Evolutionary conservation across 2,329 filamentous ascomycete genomes (phyloP), one percentile per base, ranked within the genome.

Genomic region (Colletotrichum gloeosporioides): DNA sequence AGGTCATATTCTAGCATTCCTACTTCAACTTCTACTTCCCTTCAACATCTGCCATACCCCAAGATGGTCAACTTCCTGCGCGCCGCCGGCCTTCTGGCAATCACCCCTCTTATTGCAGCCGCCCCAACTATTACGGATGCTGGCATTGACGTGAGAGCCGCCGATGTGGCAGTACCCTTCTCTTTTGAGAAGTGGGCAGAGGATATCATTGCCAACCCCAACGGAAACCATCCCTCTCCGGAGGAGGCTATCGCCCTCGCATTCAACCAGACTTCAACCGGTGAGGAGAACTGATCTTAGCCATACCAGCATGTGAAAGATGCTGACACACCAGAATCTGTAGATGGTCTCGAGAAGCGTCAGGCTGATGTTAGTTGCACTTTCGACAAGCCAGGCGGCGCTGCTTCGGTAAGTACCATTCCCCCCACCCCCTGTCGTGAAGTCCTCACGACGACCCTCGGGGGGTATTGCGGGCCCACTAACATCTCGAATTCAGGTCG

Each of bases 171-270:
- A 6, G 39, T 64, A 7, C 57, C 63, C 63, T 75, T 75, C 27
- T 75, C 73, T 32, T 75, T 75, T n/a, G 73, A 68, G 69, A 72
- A 53, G 27, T 75, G 73, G 73, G 73, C 70, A 9, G 73, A 73
- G 27, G 69, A 69, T 27, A 73, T 75, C 36, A 75, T 75, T 18
- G 55, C 62, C 36, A 73, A 68, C 63, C 69, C 73, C 55, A 44
- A 57, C 36, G 71, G 66, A 6, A 36, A 75, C n/a, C 73, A 75
- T 10, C 73, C 61, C 8, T 67, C 69, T 1, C 73, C 69, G 32
- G 69, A 64, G 32, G 73, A 75, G 61, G 73, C 73, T 25, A n/a
- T 73, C 10, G 66, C 71, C 27, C 66, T 73, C 15, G 71, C 66
- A 15, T 73, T 73, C n/a, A 73, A 70, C 66, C 32, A 73, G 31